phyloP scores from a whole-genome alignment of 2,329 filamentous ascomycete genomes.

The Cladosporium sphaerospermum region DNA sequence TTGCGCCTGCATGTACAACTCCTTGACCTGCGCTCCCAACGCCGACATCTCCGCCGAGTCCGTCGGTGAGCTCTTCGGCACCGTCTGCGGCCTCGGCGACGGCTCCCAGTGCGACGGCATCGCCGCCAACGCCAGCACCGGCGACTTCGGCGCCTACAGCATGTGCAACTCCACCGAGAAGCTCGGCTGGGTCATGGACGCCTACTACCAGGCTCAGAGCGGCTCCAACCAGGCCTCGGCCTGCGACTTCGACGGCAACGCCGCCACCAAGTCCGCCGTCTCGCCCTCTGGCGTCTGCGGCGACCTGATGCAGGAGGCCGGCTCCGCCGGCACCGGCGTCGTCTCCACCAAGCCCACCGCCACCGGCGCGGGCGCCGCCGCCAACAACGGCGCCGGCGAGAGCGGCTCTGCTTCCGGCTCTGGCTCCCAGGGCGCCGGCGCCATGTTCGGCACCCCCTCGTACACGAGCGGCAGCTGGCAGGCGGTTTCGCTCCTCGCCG shows the following conservation, averaged over 20 bases:
- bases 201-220: conserved; percentile 60
- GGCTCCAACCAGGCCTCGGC: conserved; percentile 41
- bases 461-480: conserved; percentile 22
- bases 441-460: conserved; percentile 16
- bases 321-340: conserved; percentile 52
- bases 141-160: conserved; percentile 68
- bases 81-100: conserved; percentile 57
- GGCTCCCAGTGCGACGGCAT: conserved; percentile 60
- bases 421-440: conserved; percentile 18
- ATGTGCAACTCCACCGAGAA: conserved; percentile 68
- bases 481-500: conserved; percentile 17
- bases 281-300: conserved; percentile 50
- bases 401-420: conserved; percentile 18
- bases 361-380: conserved; percentile 29
- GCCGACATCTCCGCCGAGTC: conserved; percentile 39
- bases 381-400: conserved; percentile 20
- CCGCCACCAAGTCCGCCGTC: conserved; percentile 46
- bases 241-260: conserved; percentile 67
- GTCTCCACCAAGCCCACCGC: conserved; percentile 46
- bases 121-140: conserved; percentile 57
- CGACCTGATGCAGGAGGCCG: conserved; percentile 56
- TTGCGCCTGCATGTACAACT: conserved; percentile 79
- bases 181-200: conserved; percentile 67
- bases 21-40: conserved; percentile 64
- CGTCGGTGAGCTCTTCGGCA: conserved; percentile 60